phyloP scores from a whole-genome alignment of 805 yeast species.

The Lachancea mirantina region DNA sequence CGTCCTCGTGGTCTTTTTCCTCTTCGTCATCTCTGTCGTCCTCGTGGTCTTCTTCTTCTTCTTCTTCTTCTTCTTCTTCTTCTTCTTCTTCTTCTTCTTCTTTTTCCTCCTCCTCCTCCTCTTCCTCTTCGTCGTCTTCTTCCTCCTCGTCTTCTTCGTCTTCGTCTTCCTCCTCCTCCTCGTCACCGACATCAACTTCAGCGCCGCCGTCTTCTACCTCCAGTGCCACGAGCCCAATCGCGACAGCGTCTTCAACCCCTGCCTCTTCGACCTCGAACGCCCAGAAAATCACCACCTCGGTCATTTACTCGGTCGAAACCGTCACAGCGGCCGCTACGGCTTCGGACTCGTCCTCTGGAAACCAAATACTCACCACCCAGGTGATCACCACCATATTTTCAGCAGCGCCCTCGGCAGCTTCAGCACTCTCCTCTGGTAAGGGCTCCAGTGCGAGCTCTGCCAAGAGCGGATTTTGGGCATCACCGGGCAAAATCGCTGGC shows the following conservation, averaged over 20 bases:
- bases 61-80: constrained; percentile 3
- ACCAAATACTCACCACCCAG: constrained; percentile 11
- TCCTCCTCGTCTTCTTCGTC: constrained; percentile 9
- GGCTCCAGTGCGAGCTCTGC: constrained; percentile 11
- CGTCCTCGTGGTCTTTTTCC: constrained; percentile 6
- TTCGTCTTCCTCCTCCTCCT: constrained; percentile 9
- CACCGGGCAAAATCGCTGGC: constrained; percentile 77
- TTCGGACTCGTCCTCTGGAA: not conserved
- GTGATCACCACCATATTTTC: constrained; percentile 15
- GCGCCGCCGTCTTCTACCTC: constrained; percentile 5
- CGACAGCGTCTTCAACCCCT: constrained; percentile 6
- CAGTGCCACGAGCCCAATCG: constrained; percentile 2
- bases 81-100: constrained; percentile 2
- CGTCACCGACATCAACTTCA: constrained; percentile 6
- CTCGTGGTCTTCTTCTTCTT: constrained; percentile 10
- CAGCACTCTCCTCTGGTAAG: constrained; percentile 1
- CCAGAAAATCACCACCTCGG: constrained; percentile 8
- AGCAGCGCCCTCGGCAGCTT: constrained; percentile 7
- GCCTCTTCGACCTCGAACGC: constrained; percentile 4
- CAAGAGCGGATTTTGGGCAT: constrained; percentile 51
- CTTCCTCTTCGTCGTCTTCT: constrained; percentile 6
- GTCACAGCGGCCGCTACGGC: constrained; percentile 12
- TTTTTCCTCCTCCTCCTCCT: constrained; percentile 5
- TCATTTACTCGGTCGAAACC: constrained; percentile 17
- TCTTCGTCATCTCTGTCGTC: constrained; percentile 9